Evolutionary conservation across 2,329 filamentous ascomycete genomes (phyloP).

Genomic region (Emergomyces orientalis): DNA sequence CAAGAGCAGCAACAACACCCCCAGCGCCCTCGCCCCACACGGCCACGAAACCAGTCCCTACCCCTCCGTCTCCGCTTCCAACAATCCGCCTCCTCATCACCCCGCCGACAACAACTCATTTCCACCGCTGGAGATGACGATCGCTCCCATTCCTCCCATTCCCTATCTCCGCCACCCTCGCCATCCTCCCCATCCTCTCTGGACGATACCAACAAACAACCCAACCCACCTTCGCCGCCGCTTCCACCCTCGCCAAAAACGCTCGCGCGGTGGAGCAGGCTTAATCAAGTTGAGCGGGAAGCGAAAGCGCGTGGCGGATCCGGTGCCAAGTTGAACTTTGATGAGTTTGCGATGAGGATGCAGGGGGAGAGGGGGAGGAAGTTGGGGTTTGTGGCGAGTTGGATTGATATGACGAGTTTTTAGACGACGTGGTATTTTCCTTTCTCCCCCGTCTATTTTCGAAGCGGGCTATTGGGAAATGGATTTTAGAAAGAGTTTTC

Average conservation of each 20-base stretch:
- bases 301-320: constrained; percentile 65
- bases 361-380: constrained; percentile 57
- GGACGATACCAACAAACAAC: constrained; percentile 21
- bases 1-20: constrained; percentile 25
- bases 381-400: constrained; percentile 74
- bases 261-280: constrained; percentile 38
- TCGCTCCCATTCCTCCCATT: constrained; percentile 17
- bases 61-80: constrained; percentile 32
- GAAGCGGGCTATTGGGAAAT: neutral
- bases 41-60: constrained; percentile 18
- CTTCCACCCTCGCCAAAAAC: constrained; percentile 25
- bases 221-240: constrained; percentile 14
- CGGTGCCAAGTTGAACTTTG: constrained; percentile 61
- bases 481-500: neutral
- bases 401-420: constrained; percentile 70
- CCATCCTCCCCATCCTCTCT: constrained; percentile 26
- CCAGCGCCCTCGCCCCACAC: constrained; percentile 16
- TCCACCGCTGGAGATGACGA: constrained; percentile 14
- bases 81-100: constrained; percentile 24
- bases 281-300: constrained; percentile 59
- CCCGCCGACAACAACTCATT: constrained; percentile 15
- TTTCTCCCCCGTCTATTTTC: neutral
- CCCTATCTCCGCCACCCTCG: constrained; percentile 29
- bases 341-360: constrained; percentile 72
- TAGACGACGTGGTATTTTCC: constrained; percentile 20